These are phyloP conservation scores for Pinus albicaulis DNA, from an alignment of 75 land plant genomes.

Conservation along the genomic window DNA sequence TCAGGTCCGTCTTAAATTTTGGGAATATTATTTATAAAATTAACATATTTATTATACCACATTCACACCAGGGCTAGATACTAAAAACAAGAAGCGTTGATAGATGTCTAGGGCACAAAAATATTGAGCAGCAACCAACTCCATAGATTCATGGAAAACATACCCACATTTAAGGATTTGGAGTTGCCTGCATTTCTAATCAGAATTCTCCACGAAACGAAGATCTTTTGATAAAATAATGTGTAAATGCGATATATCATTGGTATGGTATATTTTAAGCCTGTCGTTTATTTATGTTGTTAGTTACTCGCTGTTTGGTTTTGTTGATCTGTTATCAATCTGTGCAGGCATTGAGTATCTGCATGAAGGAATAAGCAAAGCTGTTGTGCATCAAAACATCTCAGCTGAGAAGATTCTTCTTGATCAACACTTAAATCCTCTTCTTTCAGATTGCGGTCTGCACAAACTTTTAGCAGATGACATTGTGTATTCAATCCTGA, in stretches of 20 bases:
- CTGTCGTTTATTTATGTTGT: neutral
- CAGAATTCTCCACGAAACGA: neutral
- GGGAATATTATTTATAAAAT: too few species aligned
- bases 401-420: slow-evolving; percentile 83
- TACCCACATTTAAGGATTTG: neutral
- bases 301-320: neutral
- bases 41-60: too few species aligned
- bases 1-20: too few species aligned
- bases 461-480: slow-evolving; percentile 80
- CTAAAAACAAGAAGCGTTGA: too few species aligned
- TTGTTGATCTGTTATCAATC: neutral
- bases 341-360: slow-evolving; percentile 73
- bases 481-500: slow-evolving; percentile 71
- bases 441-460: slow-evolving; percentile 66
- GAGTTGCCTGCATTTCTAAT: neutral
- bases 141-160: neutral
- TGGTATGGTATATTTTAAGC: neutral
- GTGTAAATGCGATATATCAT: neutral
- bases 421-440: slow-evolving; percentile 58
- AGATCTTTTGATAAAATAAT: neutral
- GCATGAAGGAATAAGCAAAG: slow-evolving; percentile 40
- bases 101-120: too few species aligned
- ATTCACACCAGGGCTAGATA: too few species aligned
- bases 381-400: slow-evolving; percentile 73
- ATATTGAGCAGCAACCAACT: too few species aligned